phyloP scores from a whole-genome alignment of 495 filamentous ascomycete genomes.

The Penicillium simplicissimum region DNA sequence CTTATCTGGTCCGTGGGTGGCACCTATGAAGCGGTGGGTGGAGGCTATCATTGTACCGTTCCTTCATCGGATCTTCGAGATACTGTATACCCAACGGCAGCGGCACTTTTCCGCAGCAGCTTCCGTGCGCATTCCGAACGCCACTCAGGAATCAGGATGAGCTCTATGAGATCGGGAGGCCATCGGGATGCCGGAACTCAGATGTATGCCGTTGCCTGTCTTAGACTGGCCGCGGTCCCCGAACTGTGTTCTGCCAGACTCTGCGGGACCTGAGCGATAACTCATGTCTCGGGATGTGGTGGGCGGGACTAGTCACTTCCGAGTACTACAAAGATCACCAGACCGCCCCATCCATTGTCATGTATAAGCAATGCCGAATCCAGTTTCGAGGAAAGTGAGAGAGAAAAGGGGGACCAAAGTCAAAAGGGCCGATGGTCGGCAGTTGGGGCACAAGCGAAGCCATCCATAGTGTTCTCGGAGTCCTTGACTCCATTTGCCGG shows the following conservation, averaged over 20 bases:
- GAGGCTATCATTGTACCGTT: too few species aligned
- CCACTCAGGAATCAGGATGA: too few species aligned
- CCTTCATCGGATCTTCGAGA: background rate
- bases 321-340: background rate
- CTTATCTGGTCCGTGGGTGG: too few species aligned
- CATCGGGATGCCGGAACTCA: constrained; percentile 13
- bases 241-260: background rate
- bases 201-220: background rate
- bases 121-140: background rate
- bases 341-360: background rate
- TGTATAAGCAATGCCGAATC: background rate
- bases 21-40: too few species aligned
- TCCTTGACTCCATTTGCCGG: background rate
- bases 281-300: background rate
- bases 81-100: background rate
- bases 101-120: background rate
- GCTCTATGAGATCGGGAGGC: too few species aligned
- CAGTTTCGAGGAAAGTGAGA: background rate
- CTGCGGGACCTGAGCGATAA: too few species aligned
- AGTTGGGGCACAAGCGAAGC: constrained; percentile 1
- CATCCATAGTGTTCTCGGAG: too few species aligned
- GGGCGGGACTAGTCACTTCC: background rate
- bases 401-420: background rate
- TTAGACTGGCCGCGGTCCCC: background rate
- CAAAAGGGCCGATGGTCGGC: background rate